These are phyloP conservation scores for Agaricus subrufescens DNA, from an alignment of 768 basidiomycete genomes.

Conservation along the genomic window DNA sequence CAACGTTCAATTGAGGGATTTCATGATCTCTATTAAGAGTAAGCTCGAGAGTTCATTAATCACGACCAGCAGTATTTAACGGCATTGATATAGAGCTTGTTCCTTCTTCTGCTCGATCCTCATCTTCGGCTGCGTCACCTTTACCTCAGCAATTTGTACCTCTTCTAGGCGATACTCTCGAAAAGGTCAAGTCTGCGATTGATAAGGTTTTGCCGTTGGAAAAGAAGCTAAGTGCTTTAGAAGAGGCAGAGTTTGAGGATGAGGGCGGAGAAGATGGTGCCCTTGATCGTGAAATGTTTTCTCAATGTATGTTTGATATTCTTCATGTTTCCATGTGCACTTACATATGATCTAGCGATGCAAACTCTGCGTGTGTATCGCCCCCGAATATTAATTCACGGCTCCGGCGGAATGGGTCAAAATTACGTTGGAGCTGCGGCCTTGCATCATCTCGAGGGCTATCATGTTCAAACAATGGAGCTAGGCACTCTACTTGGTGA, in stretches of 20 bases:
- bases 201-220: slow-evolving; percentile 70
- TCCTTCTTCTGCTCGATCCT: slow-evolving; percentile 90
- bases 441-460: slow-evolving; percentile 92
- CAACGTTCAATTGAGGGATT: slow-evolving; percentile 80
- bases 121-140: slow-evolving; percentile 79
- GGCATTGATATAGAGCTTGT: slow-evolving; percentile 65
- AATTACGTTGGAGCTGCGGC: slow-evolving; percentile 85
- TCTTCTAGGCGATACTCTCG: slow-evolving; percentile 63
- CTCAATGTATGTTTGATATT: slow-evolving; percentile 60
- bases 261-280: slow-evolving; percentile 70
- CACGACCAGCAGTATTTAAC: neutral
- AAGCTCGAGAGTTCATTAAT: slow-evolving; percentile 22
- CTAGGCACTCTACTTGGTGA: slow-evolving; percentile 86
- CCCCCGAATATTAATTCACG: slow-evolving; percentile 82
- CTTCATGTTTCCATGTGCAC: neutral
- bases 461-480: slow-evolving; percentile 91
- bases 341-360: slow-evolving; percentile 53
- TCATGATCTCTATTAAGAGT: slow-evolving; percentile 98
- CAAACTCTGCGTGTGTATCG: slow-evolving; percentile 88
- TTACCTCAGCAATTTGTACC: slow-evolving; percentile 84
- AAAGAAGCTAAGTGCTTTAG: slow-evolving; percentile 80
- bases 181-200: slow-evolving; percentile 69
- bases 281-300: slow-evolving; percentile 81
- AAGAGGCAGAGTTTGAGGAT: slow-evolving; percentile 95
- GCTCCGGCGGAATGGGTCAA: slow-evolving; percentile 87